Percentiles rank a stretch among this genome's conserved stretches.
Evolutionary conservation across 208 protist species (phyloP).

Genomic region (Sergeia podlipaevii): DNA sequence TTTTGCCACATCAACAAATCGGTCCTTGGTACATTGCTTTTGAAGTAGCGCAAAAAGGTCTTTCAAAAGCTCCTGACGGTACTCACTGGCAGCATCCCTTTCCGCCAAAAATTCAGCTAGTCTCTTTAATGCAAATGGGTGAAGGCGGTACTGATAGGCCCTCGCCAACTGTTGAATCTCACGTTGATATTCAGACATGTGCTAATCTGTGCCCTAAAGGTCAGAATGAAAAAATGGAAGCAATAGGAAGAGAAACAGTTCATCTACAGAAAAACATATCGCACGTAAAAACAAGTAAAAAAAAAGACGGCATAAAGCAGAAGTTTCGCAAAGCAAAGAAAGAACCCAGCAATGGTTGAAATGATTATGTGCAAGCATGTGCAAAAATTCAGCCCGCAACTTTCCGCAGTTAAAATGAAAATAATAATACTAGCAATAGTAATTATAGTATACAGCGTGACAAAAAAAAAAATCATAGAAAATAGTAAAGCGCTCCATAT

Average conservation of each 20-base stretch:
- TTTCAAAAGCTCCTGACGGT: constrained; percentile 42
- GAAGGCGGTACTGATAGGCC: constrained; percentile 70
- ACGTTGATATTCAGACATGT: constrained; percentile 42
- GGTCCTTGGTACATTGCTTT: constrained; percentile 42
- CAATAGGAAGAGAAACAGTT: too few relatives aligned
- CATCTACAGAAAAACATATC: background rate
- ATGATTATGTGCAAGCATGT: too few relatives aligned
- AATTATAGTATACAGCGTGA: too few relatives aligned
- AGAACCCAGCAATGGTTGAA: too few relatives aligned
- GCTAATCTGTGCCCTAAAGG: background rate
- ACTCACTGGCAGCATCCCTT: constrained; percentile 26
- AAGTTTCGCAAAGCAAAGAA: too few relatives aligned
- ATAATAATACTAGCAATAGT: too few relatives aligned
- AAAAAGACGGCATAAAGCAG: too few relatives aligned
- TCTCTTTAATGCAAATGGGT: constrained; percentile 67
- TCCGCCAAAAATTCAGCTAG: constrained; percentile 53
- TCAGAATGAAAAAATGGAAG: constrained; percentile 1
- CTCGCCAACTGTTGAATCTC: constrained; percentile 68
- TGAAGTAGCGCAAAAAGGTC: constrained; percentile 72
- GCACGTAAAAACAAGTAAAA: background rate
- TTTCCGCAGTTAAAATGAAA: too few relatives aligned
- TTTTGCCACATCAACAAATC: constrained; percentile 60
- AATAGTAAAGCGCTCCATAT: too few relatives aligned
- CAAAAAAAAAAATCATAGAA: too few relatives aligned
- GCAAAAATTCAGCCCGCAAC: too few relatives aligned